These are phyloP conservation scores for Geosmithia flava DNA, from an alignment of 2,329 filamentous ascomycete species.

Conservation along the genomic window DNA sequence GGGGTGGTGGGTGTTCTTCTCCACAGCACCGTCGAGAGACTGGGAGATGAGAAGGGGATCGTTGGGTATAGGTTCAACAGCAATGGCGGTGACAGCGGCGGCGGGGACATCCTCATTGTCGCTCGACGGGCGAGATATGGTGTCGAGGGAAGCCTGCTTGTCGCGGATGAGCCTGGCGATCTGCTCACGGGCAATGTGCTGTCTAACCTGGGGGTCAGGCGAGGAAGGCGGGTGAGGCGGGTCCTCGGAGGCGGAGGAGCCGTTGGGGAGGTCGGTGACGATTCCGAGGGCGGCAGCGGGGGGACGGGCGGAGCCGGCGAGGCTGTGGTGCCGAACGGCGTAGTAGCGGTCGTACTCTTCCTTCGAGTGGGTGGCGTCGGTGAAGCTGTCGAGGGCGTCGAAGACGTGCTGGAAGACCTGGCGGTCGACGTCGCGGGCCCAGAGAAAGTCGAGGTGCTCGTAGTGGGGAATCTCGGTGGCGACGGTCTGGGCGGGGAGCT, in stretches of 20 bases:
- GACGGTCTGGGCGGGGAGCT: slow-evolving; percentile 73
- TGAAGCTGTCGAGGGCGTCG: slow-evolving; percentile 68
- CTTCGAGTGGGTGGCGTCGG: slow-evolving; percentile 40
- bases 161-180: neutral
- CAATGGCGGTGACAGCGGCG: no score
- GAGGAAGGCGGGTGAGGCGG: neutral
- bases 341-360: slow-evolving; percentile 50
- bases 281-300: neutral
- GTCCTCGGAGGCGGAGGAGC: neutral
- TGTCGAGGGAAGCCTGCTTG: neutral
- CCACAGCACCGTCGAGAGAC: no score
- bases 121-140: no score
- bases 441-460: slow-evolving; percentile 93
- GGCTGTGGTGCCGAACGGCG: slow-evolving; percentile 34
- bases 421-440: slow-evolving; percentile 73
- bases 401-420: slow-evolving; percentile 89
- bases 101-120: no score
- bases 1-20: no score
- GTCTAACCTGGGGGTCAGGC: neutral
- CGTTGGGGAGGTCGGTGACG: neutral
- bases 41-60: no score
- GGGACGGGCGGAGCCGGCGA: slow-evolving; percentile 23
- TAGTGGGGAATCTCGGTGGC: slow-evolving; percentile 84
- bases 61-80: no score
- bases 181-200: neutral